phyloP scores from a whole-genome alignment of 352 stramenopile genomes.

The Phytophthora ohioensis region DNA sequence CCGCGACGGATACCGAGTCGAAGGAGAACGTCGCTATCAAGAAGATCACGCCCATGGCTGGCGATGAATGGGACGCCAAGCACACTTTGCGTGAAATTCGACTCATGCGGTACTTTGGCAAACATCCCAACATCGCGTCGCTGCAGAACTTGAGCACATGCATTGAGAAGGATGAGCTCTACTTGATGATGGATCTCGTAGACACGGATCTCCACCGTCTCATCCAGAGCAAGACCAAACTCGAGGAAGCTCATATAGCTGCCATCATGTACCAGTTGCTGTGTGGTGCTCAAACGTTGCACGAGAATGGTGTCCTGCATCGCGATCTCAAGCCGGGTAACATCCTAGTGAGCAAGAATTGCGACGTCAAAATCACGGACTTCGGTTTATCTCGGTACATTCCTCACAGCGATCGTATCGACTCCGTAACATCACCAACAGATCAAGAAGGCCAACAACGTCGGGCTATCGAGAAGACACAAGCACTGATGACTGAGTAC shows the following conservation, averaged over 20 bases:
- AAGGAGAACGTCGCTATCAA: conserved; percentile 92
- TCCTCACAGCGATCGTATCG: conserved; percentile 43
- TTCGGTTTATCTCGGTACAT: conserved; percentile 84
- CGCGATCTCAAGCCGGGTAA: conserved; percentile 88
- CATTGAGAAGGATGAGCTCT: conserved; percentile 92
- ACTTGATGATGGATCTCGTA: conserved; percentile 96
- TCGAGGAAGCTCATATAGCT: conserved; percentile 81
- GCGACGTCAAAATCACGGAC: conserved; percentile 88
- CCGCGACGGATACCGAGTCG: conserved; percentile 75
- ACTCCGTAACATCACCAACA: conserved; percentile 13
- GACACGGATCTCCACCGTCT: conserved; percentile 93
- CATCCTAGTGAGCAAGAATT: conserved; percentile 88
- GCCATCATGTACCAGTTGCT: conserved; percentile 96
- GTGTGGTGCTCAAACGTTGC: conserved; percentile 89
- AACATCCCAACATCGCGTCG: conserved; percentile 90
- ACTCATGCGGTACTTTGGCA: conserved; percentile 90
- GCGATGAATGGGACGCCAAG: conserved; percentile 91
- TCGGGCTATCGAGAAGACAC: conserved; percentile 54
- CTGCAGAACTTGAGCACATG: conserved; percentile 87
- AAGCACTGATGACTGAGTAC: conserved; percentile 87
- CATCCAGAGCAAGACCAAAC: conserved; percentile 90
- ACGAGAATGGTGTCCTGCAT: conserved; percentile 91
- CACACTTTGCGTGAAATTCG: conserved; percentile 93
- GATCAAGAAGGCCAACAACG: conserved; percentile 26
- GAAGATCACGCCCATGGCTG: conserved; percentile 93